Base-by-base conservation (phyloP, 257 asterid species). In the Jaltomata sinuosa region DNA sequence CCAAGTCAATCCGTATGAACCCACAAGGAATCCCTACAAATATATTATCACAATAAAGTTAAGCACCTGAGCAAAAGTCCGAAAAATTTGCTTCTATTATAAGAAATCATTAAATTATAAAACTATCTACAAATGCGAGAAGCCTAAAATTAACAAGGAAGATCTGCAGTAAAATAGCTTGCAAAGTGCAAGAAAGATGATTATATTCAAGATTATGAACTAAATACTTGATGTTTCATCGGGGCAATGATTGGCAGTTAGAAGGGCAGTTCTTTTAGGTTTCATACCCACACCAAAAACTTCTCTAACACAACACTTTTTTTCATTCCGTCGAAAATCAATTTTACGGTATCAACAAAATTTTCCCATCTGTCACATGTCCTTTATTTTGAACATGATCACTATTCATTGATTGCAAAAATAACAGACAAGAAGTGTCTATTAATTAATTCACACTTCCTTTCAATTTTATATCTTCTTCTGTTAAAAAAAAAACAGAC, bases 1-100 rank as follows among this genome's bases (percentile, higher is more conserved):
- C 99, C 99, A 96, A 31, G 99, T 94, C 88, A 96, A 85, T 79
- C 99, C 99, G 83, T 96, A 96, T 27, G 99, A 96, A 84, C 98
- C 99, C 87, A 96, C 98, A 55, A 96, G 89, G 87, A 94, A 94
- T 84, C 98, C 99, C 99, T 96, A 85, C 85, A 88, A 69, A 81
- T 86, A 85, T 76, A 61, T 83, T 38, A 40, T 36, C 36, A 64
- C 25, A 16, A 32, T 54, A 55, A 14, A 52, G 34, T 34, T 72
- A 22, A 82, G 40, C 25, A 62, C 68, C 84, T 49, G 65, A 83
- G 81, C 45, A 69, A 34, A 65, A 57, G 54, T 54, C 72, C 83
- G 19, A 52, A 49, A 27, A 16, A 27, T 0, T 12, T 16, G 42
- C 61, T 76, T 47, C 81, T 47, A 27, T 9, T 4, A 27, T 4